Base-by-base conservation (phyloP, 345 rosid species). In the Citrus cavaleriei region DNA sequence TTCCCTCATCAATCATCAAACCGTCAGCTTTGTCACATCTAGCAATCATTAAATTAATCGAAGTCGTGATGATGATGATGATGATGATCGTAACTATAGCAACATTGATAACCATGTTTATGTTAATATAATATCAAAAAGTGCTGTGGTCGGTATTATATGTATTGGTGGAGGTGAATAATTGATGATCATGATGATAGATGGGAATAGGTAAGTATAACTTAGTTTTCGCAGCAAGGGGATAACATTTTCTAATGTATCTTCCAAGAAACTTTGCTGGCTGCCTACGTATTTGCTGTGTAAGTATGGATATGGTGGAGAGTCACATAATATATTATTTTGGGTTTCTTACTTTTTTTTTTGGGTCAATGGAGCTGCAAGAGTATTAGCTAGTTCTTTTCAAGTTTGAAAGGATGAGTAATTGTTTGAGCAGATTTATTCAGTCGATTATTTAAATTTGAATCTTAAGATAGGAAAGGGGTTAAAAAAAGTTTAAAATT, bases 161-260 rank as follows among this genome's bases (percentile, higher is more conserved):
- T 21, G 37, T 22, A 16, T 21, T 71, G 85, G 88, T 82, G 86
- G 87, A 51, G 64, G 79, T 81, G 82, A 85, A 85, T 86, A 84
- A 16, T 28, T 63, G 25, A 32, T 55, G 25, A 18, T 57, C 78
- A 64, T 34, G 40, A 38, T 32, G 69, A 22, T 64, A 4, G 24
- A 49, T 65, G 77, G 62, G 6, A 28, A 63, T 55, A 57, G 86
- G 84, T 57, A 70, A 83, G 88, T 73, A 81, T 80, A 77, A 79
- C 81, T 68, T 85, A 58, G 76, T 82, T 87, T 87, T 89, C 85
- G 14, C 0, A 65, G 73, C 42, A 55, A 78, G 1, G 73, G 35
- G 87, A 85, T 83, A 85, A 83, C 19, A 49, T 87, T 87, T 84
- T 82, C 66, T 85, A 80, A 13, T 68, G 59, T 32, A 78, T 76